Percentiles rank a stretch among this genome's conserved stretches.
These are phyloP conservation scores for Dactylorhiza incarnata DNA, from an alignment of 106 monocot genomes.

Conservation along the genomic window DNA sequence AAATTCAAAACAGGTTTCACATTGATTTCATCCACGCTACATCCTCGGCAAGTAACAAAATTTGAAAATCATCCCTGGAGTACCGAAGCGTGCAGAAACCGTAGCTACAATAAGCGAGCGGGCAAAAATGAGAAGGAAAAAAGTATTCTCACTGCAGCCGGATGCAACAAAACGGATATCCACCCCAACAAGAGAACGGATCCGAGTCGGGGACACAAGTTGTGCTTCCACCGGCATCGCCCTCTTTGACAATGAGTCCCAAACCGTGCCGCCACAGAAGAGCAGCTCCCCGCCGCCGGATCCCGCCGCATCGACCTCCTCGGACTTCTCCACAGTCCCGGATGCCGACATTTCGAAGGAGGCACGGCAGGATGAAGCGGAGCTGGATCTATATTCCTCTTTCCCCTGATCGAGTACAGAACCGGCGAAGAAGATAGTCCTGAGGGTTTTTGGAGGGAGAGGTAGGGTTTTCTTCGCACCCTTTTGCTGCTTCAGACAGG, in stretches of 20 bases:
- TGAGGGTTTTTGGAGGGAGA: not conserved
- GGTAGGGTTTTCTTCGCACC: not conserved
- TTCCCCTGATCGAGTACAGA: conserved; percentile 6
- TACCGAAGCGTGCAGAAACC: not conserved
- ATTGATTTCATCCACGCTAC: not conserved
- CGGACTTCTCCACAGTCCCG: conserved; percentile 26
- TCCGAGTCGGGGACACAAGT: conserved; percentile 68
- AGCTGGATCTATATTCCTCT: not conserved
- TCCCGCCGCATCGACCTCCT: conserved; percentile 21
- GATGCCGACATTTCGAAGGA: conserved; percentile 30
- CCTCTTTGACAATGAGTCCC: conserved; percentile 62
- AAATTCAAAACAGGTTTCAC: not conserved
- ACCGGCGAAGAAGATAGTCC: too few relatives aligned
- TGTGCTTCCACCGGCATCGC: conserved; percentile 16
- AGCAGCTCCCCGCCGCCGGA: conserved; percentile 74
- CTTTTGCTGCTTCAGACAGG: not conserved
- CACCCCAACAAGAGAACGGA: conserved; percentile 69
- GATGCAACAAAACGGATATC: conserved; percentile 85
- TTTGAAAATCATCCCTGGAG: not conserved
- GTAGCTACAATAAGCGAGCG: not conserved
- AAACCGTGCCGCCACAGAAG: conserved; percentile 80
- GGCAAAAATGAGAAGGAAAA: not conserved
- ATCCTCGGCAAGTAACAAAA: not conserved
- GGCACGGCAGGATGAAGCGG: not conserved
- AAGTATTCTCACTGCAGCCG: conserved; percentile 49